Percentiles rank a stretch among this genome's conserved stretches.
These are phyloP conservation scores for Alternaria alternata DNA, from an alignment of 2,329 filamentous ascomycete genomes.

Conservation along the genomic window DNA sequence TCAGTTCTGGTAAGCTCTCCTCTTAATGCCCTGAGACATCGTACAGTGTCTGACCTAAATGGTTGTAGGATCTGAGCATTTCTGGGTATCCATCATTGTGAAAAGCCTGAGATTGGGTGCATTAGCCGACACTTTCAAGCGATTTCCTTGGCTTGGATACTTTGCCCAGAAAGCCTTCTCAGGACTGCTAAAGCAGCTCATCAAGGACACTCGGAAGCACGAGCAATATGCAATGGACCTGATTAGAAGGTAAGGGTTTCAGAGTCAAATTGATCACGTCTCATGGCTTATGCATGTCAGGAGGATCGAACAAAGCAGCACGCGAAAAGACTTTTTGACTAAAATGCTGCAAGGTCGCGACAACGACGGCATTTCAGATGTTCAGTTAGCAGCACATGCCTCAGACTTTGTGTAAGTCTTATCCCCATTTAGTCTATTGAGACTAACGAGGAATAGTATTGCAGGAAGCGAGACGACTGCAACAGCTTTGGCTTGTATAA, in stretches of 20 bases:
- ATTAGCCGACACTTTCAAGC: neutral
- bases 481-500: conserved; percentile 18
- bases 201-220: neutral
- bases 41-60: neutral
- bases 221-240: conserved; percentile 11
- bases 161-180: neutral
- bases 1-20: neutral
- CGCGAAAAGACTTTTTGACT: conserved; percentile 18
- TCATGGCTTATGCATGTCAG: neutral
- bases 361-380: conserved; percentile 4
- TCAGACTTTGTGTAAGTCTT: conserved; percentile 17
- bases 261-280: neutral
- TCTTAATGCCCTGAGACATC: neutral
- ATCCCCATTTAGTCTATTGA: neutral
- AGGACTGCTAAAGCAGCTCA: neutral
- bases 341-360: conserved; percentile 9
- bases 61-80: neutral
- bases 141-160: neutral
- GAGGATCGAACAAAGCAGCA: neutral
- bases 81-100: neutral
- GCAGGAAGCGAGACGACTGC: conserved; percentile 27
- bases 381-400: conserved; percentile 25
- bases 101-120: conserved; percentile 39
- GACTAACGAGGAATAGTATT: conserved; percentile 21
- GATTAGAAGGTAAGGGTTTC: neutral